Percentiles rank a stretch among this genome's conserved stretches.
These are phyloP conservation scores for Calonectria leucothoes DNA, from an alignment of 2,329 filamentous ascomycete genomes.

Conservation along the genomic window DNA sequence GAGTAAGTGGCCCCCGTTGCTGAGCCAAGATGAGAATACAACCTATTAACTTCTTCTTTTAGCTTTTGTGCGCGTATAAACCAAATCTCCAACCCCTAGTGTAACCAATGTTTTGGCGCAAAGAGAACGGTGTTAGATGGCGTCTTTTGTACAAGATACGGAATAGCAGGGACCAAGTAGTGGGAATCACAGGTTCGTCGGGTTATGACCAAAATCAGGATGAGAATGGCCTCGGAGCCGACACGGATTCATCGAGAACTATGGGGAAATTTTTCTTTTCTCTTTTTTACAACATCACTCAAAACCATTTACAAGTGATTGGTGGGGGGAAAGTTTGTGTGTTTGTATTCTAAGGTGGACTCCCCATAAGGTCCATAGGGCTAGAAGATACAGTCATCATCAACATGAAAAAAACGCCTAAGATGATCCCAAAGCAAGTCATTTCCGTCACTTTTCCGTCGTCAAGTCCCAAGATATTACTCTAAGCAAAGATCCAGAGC, in stretches of 20 bases:
- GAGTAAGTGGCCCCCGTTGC: constrained; percentile 77
- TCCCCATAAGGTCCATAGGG: constrained; percentile 30
- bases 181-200: neutral
- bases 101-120: constrained; percentile 4
- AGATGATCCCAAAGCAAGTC: constrained; percentile 39
- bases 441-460: constrained; percentile 32
- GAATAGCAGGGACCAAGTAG: constrained; percentile 12
- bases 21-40: neutral
- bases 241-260: neutral
- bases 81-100: constrained; percentile 9
- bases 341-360: constrained; percentile 40
- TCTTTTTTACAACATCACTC: neutral
- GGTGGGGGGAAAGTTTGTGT: constrained; percentile 25
- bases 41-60: neutral
- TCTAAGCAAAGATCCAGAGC: constrained; percentile 69
- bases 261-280: no score
- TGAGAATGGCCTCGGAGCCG: constrained; percentile 19
- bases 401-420: constrained; percentile 39
- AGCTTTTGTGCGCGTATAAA: constrained; percentile 49
- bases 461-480: constrained; percentile 27
- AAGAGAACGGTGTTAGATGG: constrained; percentile 39
- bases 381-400: constrained; percentile 38
- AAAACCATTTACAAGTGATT: neutral
- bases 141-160: constrained; percentile 25
- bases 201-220: neutral